Evolutionary conservation across 1,139 yeast species (phyloP), one percentile per base, ranked within the genome.

Genomic region (Lodderomyces margitis): DNA sequence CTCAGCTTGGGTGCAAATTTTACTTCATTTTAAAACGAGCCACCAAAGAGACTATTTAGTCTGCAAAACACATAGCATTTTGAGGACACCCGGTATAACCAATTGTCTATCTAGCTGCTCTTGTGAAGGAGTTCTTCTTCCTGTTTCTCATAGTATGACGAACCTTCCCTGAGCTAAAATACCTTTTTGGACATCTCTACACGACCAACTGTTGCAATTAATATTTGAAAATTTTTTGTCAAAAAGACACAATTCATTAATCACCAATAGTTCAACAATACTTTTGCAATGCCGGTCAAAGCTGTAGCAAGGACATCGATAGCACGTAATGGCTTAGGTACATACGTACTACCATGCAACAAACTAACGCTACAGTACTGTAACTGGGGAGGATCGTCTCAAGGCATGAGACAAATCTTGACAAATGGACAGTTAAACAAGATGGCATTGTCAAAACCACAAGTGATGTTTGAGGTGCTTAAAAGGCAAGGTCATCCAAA

Each of bases 381-480:
- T 68, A 87, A 89, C 71, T 85, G 94, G 85, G 98, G 97, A 38
- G 98, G 98, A 15, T 86, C 96, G 4, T 91, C 98, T 1, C 73
- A 74, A 41, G 97, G 97, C 4, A 75, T 88, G 66, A 73, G 91
- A 50, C 81, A 85, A 43, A 77, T 87, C 50, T 67, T 92, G 43
- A 66, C 74, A 36, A 65, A 69, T 17, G 74, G 75, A 32, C 69
- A 80, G 47, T 65, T 91, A 36, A 70, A 78, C 49, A 54, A 69
- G 21, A 64, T 85, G 46, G 94, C 96, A 4, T 50, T 62, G 14
- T 55, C 66, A 41, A 73, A 86, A 58, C 81, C 87, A 37, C 75
- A 78, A 47, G 78, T 88, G 37, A 84, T 84, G 59, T 85, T 91
- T 58, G 82, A 82, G 45, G 75, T 92, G 11, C 59, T 75, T 20